Evolutionary conservation across 768 basidiomycete species (phyloP).

Genomic region (Inosperma sp.): DNA sequence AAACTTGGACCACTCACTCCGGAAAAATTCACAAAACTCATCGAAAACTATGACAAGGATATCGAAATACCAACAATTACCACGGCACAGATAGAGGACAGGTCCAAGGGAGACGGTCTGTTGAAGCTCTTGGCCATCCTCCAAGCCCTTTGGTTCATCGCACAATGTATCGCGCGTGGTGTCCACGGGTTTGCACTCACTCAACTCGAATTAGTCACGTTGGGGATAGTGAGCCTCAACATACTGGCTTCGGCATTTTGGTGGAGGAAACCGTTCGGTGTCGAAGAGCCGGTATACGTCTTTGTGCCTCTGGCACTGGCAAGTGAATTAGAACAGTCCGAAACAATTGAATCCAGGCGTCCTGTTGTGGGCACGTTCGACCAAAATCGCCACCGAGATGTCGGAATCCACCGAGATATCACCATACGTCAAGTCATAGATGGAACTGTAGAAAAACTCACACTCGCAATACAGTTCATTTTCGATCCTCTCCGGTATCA

Average conservation of each 20-base stretch:
- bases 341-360: too few relatives aligned
- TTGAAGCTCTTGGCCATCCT: slow-evolving; percentile 27
- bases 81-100: slow-evolving; percentile 24
- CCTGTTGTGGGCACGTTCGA: too few relatives aligned
- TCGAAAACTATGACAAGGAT: neutral
- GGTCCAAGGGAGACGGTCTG: slow-evolving; percentile 29
- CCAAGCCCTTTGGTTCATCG: slow-evolving; percentile 31
- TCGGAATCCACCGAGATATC: too few relatives aligned
- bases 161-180: slow-evolving; percentile 23
- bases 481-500: too few relatives aligned
- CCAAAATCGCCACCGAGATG: neutral
- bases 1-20: too few relatives aligned
- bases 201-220: slow-evolving; percentile 30
- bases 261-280: slow-evolving; percentile 31
- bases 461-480: too few relatives aligned
- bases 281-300: slow-evolving; percentile 1
- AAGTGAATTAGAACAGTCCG: too few relatives aligned
- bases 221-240: slow-evolving; percentile 28
- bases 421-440: too few relatives aligned
- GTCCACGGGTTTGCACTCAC: slow-evolving; percentile 22
- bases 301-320: neutral
- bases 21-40: slow-evolving; percentile 4
- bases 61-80: slow-evolving; percentile 11
- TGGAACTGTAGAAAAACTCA: too few relatives aligned
- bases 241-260: slow-evolving; percentile 27